Evolutionary conservation across 805 yeast species (phyloP).

Genomic region (Yamadazyma takamatsuzukensis): DNA sequence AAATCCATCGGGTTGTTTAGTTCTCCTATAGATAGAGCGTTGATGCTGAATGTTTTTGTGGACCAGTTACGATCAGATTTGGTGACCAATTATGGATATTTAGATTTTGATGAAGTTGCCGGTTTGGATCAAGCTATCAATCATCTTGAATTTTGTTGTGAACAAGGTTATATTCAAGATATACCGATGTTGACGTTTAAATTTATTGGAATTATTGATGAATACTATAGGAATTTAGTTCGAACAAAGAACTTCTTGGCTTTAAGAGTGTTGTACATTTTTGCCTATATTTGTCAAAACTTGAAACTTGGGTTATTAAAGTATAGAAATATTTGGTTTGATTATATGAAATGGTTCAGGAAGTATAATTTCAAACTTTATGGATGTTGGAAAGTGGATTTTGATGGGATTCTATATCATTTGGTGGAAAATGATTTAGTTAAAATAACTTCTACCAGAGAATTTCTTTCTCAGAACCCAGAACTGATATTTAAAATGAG

Average conservation of each 20-base stretch:
- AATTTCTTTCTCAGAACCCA: constrained; percentile 5
- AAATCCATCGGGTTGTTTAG: too few species aligned
- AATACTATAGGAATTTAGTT: constrained; percentile 14
- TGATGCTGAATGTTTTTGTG: too few species aligned
- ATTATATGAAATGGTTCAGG: constrained; percentile 18
- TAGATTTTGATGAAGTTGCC: too few species aligned
- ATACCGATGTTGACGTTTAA: constrained; percentile 29
- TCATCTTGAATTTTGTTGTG: too few species aligned
- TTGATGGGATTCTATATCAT: constrained; percentile 13
- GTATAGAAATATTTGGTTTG: constrained; percentile 25
- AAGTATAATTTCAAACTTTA: constrained; percentile 8
- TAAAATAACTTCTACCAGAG: constrained; percentile 7
- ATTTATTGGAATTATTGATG: constrained; percentile 19
- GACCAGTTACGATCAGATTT: too few species aligned
- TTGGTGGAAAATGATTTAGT: too few species aligned
- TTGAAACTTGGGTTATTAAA: constrained; percentile 13
- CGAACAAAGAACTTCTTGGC: constrained; percentile 22
- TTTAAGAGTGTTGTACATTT: constrained; percentile 20
- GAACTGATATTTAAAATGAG: too few species aligned
- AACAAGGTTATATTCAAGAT: neutral
- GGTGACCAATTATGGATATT: too few species aligned
- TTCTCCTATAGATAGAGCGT: too few species aligned
- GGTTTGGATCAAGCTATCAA: too few species aligned
- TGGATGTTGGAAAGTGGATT: constrained; percentile 12
- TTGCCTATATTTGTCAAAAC: constrained; percentile 15